phyloP scores from a whole-genome alignment of 768 basidiomycete genomes.

The Mycena floridula region DNA sequence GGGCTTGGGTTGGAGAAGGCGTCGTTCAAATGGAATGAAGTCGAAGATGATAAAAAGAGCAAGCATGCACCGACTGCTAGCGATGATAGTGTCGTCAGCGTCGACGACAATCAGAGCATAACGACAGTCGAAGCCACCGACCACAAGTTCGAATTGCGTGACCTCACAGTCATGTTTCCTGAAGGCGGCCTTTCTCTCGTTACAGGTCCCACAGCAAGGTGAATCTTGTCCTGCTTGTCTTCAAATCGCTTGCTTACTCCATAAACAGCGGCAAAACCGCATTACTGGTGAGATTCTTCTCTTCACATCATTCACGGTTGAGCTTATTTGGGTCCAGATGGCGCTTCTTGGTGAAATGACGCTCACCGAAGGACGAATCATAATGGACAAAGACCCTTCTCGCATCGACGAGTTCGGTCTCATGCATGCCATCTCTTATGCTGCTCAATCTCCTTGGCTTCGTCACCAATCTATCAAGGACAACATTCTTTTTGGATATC shows the following conservation, averaged over 20 bases:
- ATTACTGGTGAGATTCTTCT: constrained; percentile 44
- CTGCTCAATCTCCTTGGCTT: constrained; percentile 68
- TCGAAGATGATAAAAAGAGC: constrained; percentile 12
- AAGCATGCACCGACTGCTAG: neutral
- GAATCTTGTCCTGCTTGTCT: neutral
- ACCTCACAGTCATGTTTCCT: constrained; percentile 68
- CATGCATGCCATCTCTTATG: constrained; percentile 63
- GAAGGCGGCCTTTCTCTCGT: constrained; percentile 64
- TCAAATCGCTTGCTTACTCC: neutral
- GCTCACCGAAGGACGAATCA: constrained; percentile 40
- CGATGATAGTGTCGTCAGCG: neutral
- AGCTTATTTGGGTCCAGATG: constrained; percentile 33
- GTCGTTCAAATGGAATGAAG: constrained; percentile 58
- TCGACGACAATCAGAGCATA: too few relatives aligned
- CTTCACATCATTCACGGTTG: neutral
- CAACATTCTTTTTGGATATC: constrained; percentile 77
- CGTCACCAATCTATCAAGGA: constrained; percentile 70
- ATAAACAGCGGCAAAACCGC: constrained; percentile 68
- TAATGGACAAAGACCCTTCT: constrained; percentile 61
- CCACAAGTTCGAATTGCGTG: constrained; percentile 57
- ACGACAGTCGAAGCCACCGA: constrained; percentile 23
- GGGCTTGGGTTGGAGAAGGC: constrained; percentile 55
- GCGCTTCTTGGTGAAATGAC: constrained; percentile 73
- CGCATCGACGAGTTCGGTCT: constrained; percentile 54
- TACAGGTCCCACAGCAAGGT: constrained; percentile 65